Evolutionary conservation across 1,284 basidiomycete genomes (phyloP), one percentile per base, ranked within the genome.

Genomic region (Peniophora sp.): DNA sequence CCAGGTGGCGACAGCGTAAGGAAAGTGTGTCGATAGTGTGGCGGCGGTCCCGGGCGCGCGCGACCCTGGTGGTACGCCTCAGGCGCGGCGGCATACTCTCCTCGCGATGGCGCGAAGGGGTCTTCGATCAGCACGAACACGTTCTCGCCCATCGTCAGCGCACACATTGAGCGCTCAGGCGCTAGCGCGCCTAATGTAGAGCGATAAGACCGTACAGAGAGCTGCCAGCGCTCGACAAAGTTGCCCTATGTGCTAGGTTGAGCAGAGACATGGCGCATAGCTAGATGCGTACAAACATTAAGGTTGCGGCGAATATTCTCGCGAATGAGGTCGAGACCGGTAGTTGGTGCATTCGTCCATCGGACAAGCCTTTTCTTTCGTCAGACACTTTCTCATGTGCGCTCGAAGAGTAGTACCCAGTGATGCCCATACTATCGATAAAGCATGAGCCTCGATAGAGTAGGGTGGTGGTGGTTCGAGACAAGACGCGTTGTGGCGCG

Each of bases 51-150:
- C 20, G 51, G 52, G 52, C 23, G 23, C 41, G 43, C 48, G 49
- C 22, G 58, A 50, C 55, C 48, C 2, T 47, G 49, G 36, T 49
- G 45, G 49, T 54, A 47, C 27, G 63, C 58, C 45, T 58, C 55
- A 10, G 59, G 48, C 34, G 60, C 54, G 19, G 52, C 52, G 9
- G 79, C 66, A 35, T 83, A 69, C 52, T 88, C 86, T 50, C 74
- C 72, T 50, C 81, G 74, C 25, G 73, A 76, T 1, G 85, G 86
- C 8, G 85, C 84, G 8, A 72, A 66, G 34, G 82, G 82, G 63
- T 90, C 87, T 57, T 89, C 87, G 22, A 89, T 65, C 3, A 82
- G 72, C 24, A 88, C 85, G 61, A 88, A 90, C 23, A 85, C 83
- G 56, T 85, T 82, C 38, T 88, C 80, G 53, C 81, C 78, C 82